Conservation (phyloP, 2,329 filamentous ascomycete species). For the Alternaria hordeiaustralica region DNA sequence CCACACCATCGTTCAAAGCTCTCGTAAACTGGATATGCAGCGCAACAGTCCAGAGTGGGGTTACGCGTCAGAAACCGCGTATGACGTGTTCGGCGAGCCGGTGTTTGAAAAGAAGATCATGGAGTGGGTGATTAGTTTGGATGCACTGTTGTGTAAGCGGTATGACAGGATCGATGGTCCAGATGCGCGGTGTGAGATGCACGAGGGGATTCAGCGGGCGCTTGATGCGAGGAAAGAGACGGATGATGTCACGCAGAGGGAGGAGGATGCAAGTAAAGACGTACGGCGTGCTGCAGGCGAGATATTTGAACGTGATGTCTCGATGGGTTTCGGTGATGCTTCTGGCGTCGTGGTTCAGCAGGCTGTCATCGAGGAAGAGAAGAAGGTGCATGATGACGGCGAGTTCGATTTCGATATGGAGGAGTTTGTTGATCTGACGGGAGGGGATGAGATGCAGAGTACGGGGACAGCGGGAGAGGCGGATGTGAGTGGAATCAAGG, state of each 20-base stretch:
- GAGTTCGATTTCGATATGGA: background rate
- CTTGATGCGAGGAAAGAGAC: conserved; percentile 3
- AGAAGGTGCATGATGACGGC: background rate
- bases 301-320: background rate
- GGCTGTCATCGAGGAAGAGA: background rate
- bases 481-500: background rate
- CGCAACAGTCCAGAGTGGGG: conserved; percentile 30
- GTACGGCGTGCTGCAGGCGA: background rate
- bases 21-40: conserved; percentile 27
- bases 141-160: conserved; percentile 13
- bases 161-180: conserved; percentile 13
- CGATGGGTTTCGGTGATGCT: too few relatives aligned
- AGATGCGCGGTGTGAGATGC: conserved; percentile 15
- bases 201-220: conserved; percentile 20
- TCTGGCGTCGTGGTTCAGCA: background rate
- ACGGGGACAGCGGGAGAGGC: background rate
- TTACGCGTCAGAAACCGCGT: conserved; percentile 8
- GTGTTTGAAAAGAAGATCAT: conserved; percentile 11
- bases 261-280: background rate
- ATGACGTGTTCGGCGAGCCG: conserved; percentile 14
- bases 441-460: conserved; percentile 1
- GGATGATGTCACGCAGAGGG: background rate
- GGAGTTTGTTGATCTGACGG: background rate
- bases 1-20: conserved; percentile 7
- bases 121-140: conserved; percentile 24